phyloP scores from a whole-genome alignment of 768 basidiomycete species.

The Austroboletus eburneus region DNA sequence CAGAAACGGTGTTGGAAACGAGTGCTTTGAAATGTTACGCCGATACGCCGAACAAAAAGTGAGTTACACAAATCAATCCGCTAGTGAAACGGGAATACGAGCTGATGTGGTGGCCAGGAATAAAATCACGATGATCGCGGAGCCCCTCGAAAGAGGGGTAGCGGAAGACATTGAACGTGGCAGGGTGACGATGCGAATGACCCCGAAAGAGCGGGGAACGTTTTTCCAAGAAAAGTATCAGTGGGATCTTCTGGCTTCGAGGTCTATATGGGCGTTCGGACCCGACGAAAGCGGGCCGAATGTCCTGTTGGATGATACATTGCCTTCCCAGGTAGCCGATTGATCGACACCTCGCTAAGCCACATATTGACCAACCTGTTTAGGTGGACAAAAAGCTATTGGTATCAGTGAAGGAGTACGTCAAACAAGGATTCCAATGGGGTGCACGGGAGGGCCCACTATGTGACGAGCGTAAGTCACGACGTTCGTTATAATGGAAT shows the following conservation, averaged over 20 bases:
- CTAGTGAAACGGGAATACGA: neutral
- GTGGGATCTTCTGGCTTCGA: conserved; percentile 95
- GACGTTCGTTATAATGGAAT: neutral
- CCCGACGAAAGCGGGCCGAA: conserved; percentile 96
- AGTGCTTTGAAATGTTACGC: conserved; percentile 98
- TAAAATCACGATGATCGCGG: conserved; percentile 98
- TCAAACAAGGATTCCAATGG: conserved; percentile 99
- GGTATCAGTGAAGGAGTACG: conserved; percentile 84
- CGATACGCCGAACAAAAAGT: conserved; percentile 99
- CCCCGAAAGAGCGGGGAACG: conserved; percentile 88
- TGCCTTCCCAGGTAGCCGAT: conserved; percentile 78
- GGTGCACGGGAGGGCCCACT: conserved; percentile 95
- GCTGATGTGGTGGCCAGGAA: conserved; percentile 54
- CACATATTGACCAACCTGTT: conserved; percentile 1
- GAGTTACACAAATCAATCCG: conserved; percentile 25
- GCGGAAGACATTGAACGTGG: conserved; percentile 96
- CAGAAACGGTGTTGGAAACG: conserved; percentile 97
- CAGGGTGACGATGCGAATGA: conserved; percentile 90
- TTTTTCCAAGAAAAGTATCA: conserved; percentile 98
- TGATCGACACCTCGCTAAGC: neutral
- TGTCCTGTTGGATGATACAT: conserved; percentile 89
- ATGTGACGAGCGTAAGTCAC: conserved; percentile 94
- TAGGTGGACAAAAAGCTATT: conserved; percentile 93
- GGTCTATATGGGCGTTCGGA: conserved; percentile 99
- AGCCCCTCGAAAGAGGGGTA: conserved; percentile 92